phyloP scores from a whole-genome alignment of 306 rosid species.

The Pyrus communis region DNA sequence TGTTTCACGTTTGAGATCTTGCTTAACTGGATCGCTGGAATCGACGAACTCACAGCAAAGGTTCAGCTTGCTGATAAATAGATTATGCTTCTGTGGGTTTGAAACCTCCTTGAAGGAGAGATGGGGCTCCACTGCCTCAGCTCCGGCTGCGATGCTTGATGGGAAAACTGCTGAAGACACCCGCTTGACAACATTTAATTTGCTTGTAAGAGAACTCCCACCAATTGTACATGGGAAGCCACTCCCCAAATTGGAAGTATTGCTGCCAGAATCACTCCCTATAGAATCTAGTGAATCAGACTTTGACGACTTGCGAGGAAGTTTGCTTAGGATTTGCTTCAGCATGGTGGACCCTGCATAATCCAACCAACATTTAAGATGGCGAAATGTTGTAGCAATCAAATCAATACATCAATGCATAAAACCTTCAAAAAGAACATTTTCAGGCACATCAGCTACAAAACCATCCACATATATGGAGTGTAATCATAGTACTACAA shows the following conservation, averaged over 20 bases:
- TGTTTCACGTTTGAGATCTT: conserved; percentile 75
- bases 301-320: conserved; percentile 77
- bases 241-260: conserved; percentile 52
- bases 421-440: neutral
- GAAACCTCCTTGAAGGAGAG: conserved; percentile 91
- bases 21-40: conserved; percentile 61
- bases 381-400: conserved; percentile 25
- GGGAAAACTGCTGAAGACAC: conserved; percentile 98
- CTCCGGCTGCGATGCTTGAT: conserved; percentile 66
- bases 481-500: neutral
- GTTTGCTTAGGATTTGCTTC: conserved; percentile 83
- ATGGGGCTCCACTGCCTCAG: conserved; percentile 80
- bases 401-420: neutral
- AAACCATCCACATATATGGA: neutral
- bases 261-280: conserved; percentile 61
- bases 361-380: conserved; percentile 9
- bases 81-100: conserved; percentile 76
- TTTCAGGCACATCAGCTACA: neutral
- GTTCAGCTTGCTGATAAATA: conserved; percentile 80
- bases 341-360: conserved; percentile 51
- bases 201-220: conserved; percentile 88
- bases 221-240: conserved; percentile 94
- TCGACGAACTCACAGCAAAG: conserved; percentile 74
- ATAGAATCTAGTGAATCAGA: conserved; percentile 56
- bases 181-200: conserved; percentile 87